A percentile compares a stretch with the other conserved stretches of the same genome.
These are phyloP conservation scores for Meira nashicola DNA, from an alignment of 1,284 basidiomycete genomes.

Conservation along the genomic window DNA sequence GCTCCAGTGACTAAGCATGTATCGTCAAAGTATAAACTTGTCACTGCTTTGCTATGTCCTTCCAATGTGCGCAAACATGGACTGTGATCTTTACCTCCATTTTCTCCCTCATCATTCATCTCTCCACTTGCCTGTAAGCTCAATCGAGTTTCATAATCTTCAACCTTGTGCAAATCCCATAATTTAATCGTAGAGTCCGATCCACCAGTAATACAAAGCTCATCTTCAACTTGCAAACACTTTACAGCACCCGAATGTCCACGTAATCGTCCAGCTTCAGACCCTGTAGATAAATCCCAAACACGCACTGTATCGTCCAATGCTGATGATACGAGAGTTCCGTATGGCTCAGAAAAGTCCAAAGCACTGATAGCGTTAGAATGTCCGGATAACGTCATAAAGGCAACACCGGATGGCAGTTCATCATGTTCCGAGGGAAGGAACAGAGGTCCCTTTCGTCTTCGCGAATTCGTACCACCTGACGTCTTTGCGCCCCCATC, in stretches of 20 bases:
- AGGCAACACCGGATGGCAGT: conserved; percentile 85
- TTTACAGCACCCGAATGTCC: conserved; percentile 61
- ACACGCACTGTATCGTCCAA: conserved; percentile 64
- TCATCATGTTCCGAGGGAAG: conserved; percentile 96
- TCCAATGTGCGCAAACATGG: conserved; percentile 74
- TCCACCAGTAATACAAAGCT: conserved; percentile 83
- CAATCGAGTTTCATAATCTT: conserved; percentile 40
- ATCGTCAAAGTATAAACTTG: conserved; percentile 90
- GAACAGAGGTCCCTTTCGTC: conserved; percentile 67
- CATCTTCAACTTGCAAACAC: conserved; percentile 86
- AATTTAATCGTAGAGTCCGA: conserved; percentile 69
- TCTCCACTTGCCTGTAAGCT: conserved; percentile 35
- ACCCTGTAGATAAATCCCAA: conserved; percentile 74
- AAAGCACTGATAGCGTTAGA: conserved; percentile 76
- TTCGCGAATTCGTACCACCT: conserved; percentile 28
- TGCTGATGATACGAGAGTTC: conserved; percentile 74
- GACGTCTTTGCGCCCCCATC: conserved; percentile 12
- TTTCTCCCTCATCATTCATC: conserved; percentile 7
- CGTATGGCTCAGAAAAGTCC: conserved; percentile 95
- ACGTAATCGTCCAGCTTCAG: conserved; percentile 48
- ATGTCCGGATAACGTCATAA: conserved; percentile 87
- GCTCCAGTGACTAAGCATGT: conserved; percentile 91
- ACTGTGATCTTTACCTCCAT: conserved; percentile 45
- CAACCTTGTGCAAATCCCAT: conserved; percentile 48
- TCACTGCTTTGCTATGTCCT: conserved; percentile 87